Evolutionary conservation across 2,329 filamentous ascomycete species (phyloP).

Genomic region (Colletotrichum sp.): DNA sequence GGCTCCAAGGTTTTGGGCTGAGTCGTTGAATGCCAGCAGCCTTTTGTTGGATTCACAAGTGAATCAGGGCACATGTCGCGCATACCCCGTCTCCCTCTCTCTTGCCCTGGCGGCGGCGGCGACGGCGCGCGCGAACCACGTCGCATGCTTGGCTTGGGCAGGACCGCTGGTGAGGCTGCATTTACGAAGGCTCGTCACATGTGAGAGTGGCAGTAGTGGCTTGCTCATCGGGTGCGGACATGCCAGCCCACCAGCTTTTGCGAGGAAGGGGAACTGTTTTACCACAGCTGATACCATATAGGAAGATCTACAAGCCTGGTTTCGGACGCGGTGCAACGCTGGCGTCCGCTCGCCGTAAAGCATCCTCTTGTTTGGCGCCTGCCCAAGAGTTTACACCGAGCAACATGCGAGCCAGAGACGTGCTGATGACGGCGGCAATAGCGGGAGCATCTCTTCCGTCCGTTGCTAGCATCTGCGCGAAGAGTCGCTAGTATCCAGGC

Average conservation of each 20-base stretch:
- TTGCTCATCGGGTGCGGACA: slow-evolving; percentile 5
- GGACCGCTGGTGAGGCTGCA: background rate
- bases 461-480: background rate
- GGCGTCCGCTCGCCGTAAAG: background rate
- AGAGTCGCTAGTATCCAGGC: background rate
- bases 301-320: slow-evolving; percentile 6
- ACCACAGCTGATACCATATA: slow-evolving; percentile 3
- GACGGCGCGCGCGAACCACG: background rate
- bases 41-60: slow-evolving; percentile 2
- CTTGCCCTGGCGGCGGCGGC: background rate
- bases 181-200: slow-evolving; percentile 15
- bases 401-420: background rate
- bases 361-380: background rate
- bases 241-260: background rate
- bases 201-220: slow-evolving; percentile 7
- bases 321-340: slow-evolving; percentile 11
- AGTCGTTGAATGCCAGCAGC: slow-evolving; percentile 5
- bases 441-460: background rate
- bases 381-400: background rate
- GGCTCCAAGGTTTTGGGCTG: background rate
- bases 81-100: background rate
- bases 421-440: background rate
- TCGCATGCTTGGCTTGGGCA: background rate
- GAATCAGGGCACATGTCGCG: slow-evolving; percentile 15
- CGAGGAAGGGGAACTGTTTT: background rate